Base-by-base conservation (phyloP, 495 filamentous ascomycete genomes). In the Patellaria atrata region DNA sequence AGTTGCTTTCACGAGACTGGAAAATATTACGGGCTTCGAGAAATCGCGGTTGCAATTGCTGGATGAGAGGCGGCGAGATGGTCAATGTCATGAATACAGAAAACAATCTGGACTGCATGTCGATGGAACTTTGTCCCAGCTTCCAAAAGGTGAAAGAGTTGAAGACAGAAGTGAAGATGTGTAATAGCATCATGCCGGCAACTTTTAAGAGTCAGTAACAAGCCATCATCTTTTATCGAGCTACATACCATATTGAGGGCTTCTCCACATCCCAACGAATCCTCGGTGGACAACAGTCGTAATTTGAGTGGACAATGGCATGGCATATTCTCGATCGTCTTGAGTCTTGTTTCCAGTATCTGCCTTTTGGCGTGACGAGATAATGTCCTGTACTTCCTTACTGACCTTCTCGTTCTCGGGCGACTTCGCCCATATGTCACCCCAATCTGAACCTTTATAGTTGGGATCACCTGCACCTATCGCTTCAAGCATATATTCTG, bases 51-150 rank as follows among this genome's bases (percentile, higher is more conserved):
- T 82, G 77, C 16, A 53, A 27, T 27, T 78, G 77, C 38, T 79
- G 70, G 4, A 75, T 71, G 0, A 81, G 52, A 0, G 69, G 67
- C 0, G 69, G 70, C 2, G 61, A 65, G 32, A 77, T 73, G 13
- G 75, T 79, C 10, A 78, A 61, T 8, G 70, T 68, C 71, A 82
- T 74, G 54, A 84, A 84, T 34, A 80, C 60, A 20, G 74, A 71
- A 52, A 82, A 83, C 0, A 82, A 56, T 15, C 68, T 59, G 6
- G 67, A 70, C 43, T 76, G 69, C 65, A 75, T 71, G 50, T 74
- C 76, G 22, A 71, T 65, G 18, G 62, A 60, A 9, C 63, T 66
- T 31, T 67, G 53, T 2, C 68, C 64, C 2, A 75, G 44, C 35
- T 77, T 55, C 55, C 68, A 76, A 54, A 80, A 79, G 1, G 74